phyloP scores from a whole-genome alignment of 2,329 filamentous ascomycete genomes.

The Aureobasidium sp. region DNA sequence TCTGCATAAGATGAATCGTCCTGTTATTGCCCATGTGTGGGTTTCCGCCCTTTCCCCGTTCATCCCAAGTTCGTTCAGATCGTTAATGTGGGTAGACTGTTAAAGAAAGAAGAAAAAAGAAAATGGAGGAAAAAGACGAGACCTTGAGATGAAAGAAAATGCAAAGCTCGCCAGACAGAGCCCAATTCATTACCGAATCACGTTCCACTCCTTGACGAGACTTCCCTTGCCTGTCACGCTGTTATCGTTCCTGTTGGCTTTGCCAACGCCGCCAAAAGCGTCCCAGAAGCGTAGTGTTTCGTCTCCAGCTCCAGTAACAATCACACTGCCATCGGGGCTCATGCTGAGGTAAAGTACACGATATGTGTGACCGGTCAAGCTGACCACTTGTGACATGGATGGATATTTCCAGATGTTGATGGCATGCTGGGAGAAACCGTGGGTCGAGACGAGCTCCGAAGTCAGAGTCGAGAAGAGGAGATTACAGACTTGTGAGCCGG shows the following conservation, averaged over 20 bases:
- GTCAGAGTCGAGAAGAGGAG: conserved; percentile 95
- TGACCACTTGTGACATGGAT: conserved; percentile 93
- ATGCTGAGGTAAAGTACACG: conserved; percentile 93
- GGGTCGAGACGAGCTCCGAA: conserved; percentile 93
- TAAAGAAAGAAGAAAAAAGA: not conserved
- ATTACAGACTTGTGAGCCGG: conserved; percentile 97
- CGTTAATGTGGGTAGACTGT: not conserved
- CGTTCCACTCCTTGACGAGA: conserved; percentile 68
- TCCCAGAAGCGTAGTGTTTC: conserved; percentile 97
- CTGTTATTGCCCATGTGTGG: not conserved
- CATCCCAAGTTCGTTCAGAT: conserved; percentile 1
- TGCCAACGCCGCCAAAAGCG: conserved; percentile 77
- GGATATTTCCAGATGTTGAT: conserved; percentile 99
- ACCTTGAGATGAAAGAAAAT: not conserved
- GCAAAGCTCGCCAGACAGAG: not conserved
- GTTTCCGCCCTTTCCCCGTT: not conserved
- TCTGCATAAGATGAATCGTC: not conserved
- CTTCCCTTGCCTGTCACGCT: conserved; percentile 35
- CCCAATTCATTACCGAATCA: conserved; percentile 54
- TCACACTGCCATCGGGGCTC: conserved; percentile 88
- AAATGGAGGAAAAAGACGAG: not conserved
- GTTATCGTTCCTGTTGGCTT: conserved; percentile 58
- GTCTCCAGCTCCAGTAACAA: conserved; percentile 93
- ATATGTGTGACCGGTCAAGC: conserved; percentile 91
- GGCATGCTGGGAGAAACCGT: conserved; percentile 96